These are phyloP conservation scores for Rhododendron williamsianum DNA, from an alignment of 148 eudicot genomes.

Conservation along the genomic window DNA sequence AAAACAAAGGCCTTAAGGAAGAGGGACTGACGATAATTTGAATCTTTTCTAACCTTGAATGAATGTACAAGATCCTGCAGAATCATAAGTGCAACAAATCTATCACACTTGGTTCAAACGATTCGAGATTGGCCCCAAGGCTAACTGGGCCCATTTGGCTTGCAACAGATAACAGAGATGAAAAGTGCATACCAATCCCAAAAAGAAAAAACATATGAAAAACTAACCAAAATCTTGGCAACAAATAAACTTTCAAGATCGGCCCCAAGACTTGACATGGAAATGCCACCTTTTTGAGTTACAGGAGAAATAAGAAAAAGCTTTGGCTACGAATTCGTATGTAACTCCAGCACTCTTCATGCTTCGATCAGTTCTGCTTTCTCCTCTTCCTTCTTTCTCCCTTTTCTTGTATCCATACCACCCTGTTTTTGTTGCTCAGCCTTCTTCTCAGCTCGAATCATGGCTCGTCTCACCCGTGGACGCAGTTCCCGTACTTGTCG, in stretches of 20 bases:
- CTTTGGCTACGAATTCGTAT: not conserved
- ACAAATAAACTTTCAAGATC: not conserved
- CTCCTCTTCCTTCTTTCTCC: conserved; percentile 38
- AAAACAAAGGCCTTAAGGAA: no score
- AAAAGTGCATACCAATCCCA: not conserved
- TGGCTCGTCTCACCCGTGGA: conserved; percentile 81
- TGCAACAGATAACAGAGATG: not conserved
- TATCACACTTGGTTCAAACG: not conserved
- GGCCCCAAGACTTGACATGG: not conserved
- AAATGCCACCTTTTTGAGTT: not conserved
- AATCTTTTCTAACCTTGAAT: not conserved
- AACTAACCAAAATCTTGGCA: not conserved
- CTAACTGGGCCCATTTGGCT: not conserved
- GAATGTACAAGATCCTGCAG: not conserved
- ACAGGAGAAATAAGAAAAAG: not conserved
- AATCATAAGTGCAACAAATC: not conserved
- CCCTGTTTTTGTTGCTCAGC: conserved; percentile 60
- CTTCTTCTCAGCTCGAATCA: conserved; percentile 82
- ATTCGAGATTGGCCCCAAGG: not conserved
- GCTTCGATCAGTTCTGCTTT: conserved; percentile 22
- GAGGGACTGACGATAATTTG: not conserved
- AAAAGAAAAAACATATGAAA: not conserved
- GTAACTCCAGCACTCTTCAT: not conserved
- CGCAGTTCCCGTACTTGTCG: conserved; percentile 87
- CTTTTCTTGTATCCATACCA: conserved; percentile 28